Evolutionary conservation across 768 basidiomycete genomes (phyloP).

Genomic region (Termitomyces sp.): DNA sequence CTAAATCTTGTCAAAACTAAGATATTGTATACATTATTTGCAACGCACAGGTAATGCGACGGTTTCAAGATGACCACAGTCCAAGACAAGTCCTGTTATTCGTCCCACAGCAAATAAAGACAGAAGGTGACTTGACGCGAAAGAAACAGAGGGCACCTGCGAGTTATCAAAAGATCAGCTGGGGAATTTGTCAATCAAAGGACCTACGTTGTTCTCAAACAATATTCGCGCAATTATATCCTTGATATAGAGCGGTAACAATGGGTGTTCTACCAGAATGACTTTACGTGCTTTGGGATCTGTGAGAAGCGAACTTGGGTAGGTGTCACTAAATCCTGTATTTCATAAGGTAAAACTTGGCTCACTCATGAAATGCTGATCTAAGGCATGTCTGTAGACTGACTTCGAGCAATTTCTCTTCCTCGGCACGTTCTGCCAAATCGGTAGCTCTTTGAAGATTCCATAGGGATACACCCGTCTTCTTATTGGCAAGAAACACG

Average conservation of each 20-base stretch:
- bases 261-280: constrained; percentile 86
- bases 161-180: background rate
- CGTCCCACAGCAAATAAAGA: constrained; percentile 83
- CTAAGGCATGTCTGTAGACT: constrained; percentile 67
- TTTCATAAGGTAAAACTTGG: constrained; percentile 7
- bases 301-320: constrained; percentile 77
- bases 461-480: constrained; percentile 52
- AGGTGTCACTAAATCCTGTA: constrained; percentile 4
- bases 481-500: constrained; percentile 62
- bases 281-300: constrained; percentile 96
- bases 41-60: constrained; percentile 79
- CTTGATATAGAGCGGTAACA: constrained; percentile 84
- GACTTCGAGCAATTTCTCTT: constrained; percentile 67
- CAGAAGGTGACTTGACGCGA: constrained; percentile 84
- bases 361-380: constrained; percentile 83
- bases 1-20: constrained; percentile 34
- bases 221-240: constrained; percentile 81
- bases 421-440: constrained; percentile 59
- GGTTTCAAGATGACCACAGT: constrained; percentile 90
- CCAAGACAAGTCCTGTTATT: constrained; percentile 91
- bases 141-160: constrained; percentile 92
- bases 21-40: background rate
- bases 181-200: background rate
- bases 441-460: constrained; percentile 52
- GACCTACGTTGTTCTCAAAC: constrained; percentile 83